Evolutionary conservation across 129 eudicot species (phyloP), one percentile per base, ranked within the genome.

Genomic region (Pulicaria dysenterica): DNA sequence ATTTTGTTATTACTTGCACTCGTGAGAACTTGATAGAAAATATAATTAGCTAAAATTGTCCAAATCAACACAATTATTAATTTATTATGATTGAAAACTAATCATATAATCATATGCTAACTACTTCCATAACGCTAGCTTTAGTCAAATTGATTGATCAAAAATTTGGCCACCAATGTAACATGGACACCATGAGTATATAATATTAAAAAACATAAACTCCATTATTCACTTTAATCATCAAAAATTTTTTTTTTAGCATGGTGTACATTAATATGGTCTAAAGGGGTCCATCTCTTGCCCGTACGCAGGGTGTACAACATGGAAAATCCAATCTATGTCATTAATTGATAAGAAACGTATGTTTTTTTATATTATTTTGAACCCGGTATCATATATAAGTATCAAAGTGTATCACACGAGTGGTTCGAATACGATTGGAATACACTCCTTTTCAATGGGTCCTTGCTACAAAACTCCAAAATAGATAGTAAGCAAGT

Each of bases 381-480:
- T 10, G 46, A 41, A 47, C 44, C 70, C 34, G 16, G 4, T 50
- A 60, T 48, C n/a, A 60, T 24, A 7, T 70, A 69, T 69, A 19
- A 39, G 51, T n/a, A 17, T 62, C 62, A 59, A 76, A 67, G 12
- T n/a, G 4, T 51, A 77, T 49, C 76, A 60, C 71, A 77, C 76
- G 76, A 77, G 70, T 60, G 81, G 58, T 19, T 44, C 6, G 13
- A 24, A 24, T 24, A 31, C 56, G 46, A 77, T 77, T 16, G 50
- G 66, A 58, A 58, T 77, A 68, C 63, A 69, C 42, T 58, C 17
- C 31, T 68, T 77, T 66, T 58, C 39, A 45, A 60, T 50, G 56
- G 75, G 81, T 13, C 81, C 75, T 34, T 58, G 75, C 51, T 58
- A 47, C 40, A 68, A 77, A 70, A 69, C 75, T 59, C 76, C 81